Conservation (phyloP, 257 asterid genomes). For the Nicotiana otophora region DNA sequence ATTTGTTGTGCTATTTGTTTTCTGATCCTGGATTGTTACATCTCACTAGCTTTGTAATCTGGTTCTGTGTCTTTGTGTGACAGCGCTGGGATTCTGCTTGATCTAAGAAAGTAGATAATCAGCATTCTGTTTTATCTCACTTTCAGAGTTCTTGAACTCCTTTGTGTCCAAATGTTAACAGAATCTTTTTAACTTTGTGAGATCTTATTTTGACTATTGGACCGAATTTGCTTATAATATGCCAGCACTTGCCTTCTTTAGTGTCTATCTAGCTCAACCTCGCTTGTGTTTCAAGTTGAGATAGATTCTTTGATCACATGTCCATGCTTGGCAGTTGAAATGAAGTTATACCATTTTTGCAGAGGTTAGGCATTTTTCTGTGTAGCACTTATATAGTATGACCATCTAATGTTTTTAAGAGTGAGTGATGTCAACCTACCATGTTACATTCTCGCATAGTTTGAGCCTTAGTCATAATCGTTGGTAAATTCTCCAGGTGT, state of each 20-base stretch:
- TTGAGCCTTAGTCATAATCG: neutral
- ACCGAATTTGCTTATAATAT: neutral
- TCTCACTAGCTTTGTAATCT: neutral
- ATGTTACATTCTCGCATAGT: neutral
- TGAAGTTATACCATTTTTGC: neutral
- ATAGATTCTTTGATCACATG: neutral
- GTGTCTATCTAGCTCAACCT: neutral
- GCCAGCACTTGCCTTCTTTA: neutral
- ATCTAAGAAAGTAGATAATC: neutral
- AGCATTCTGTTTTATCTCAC: neutral
- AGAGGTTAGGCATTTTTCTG: neutral
- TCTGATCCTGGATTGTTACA: neutral
- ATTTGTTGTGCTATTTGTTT: neutral
- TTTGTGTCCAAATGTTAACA: neutral
- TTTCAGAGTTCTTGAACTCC: neutral
- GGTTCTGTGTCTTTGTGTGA: neutral
- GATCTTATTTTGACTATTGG: neutral
- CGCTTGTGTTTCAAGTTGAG: neutral
- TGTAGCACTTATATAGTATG: neutral
- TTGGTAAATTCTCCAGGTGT: slow-evolving; percentile 53
- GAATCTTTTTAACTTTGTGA: neutral
- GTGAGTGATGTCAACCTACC: neutral
- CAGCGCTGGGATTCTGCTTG: neutral
- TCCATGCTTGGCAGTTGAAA: neutral
- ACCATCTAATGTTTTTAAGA: neutral